Evolutionary conservation across 768 basidiomycete genomes (phyloP), one percentile per base, ranked within the genome.

Genomic region (Mycena capillaripes): DNA sequence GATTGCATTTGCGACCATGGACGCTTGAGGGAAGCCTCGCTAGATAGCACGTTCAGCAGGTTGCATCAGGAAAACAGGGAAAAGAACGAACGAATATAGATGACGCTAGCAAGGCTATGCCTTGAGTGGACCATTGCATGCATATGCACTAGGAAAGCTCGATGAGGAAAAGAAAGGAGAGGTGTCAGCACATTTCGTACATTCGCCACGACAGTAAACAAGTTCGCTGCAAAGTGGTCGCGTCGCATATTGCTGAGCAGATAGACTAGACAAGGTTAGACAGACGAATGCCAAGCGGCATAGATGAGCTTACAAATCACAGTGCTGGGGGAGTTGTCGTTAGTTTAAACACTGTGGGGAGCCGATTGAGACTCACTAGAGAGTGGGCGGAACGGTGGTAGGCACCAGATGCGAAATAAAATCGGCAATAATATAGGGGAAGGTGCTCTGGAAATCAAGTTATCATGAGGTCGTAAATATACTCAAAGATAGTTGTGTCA

Each of bases 391-490:
- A 9, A 85, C n/a, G n/a, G 84, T 74, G 57, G 83, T 84, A 12
- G 83, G 81, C 0, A 85, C 72, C 0, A 86, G 72, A 64, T 81
- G 83, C 12, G 85, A 79, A 40, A 84, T 23, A 58, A 84, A 80
- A 53, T 84, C 81, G 2, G 82, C 79, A 11, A 83, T 29, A 52
- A 87, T 75, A 74, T 83, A 86, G 1, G 86, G 82, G 2, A 80
- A 74, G 0, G 83, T 81, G 23, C 77, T 72, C 70, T 78, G 76
- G 23, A 34, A 32, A 42, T 6, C 29, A 1, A 34, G 38, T 38
- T 36, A 36, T 36, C 7, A 40, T 53, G 0, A 62, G 44, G 46
- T 25, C 32, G 21, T 25, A 14, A n/a, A 27, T 23, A 16, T 16
- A 48, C 53, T 8, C 2, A 27, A 2, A 27, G 2, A 19, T 30